Percentiles rank a stretch among this genome's conserved stretches.
These are phyloP conservation scores for Fusarium oligoseptatum DNA, from an alignment of 2,329 filamentous ascomycete genomes.

Conservation along the genomic window DNA sequence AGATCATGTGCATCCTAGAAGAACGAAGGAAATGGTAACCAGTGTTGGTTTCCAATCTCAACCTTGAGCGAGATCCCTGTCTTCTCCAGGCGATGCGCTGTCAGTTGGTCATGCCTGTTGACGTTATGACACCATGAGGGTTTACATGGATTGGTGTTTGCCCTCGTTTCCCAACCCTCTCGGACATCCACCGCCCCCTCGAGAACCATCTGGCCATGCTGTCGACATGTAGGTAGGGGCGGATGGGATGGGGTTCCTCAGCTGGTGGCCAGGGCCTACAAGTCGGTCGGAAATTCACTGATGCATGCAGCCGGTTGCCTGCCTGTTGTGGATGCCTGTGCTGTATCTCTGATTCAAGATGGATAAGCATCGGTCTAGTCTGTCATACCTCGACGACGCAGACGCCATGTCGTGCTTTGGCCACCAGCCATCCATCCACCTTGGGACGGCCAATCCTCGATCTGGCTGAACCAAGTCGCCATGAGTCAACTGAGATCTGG, in stretches of 20 bases:
- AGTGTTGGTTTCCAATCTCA: conserved; percentile 4
- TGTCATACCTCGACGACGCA: conserved; percentile 41
- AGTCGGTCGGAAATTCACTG: conserved; percentile 31
- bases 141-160: conserved; percentile 30
- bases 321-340: conserved; percentile 26
- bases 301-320: conserved; percentile 34
- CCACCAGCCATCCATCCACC: conserved; percentile 16
- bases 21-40: not conserved
- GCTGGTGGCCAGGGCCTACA: conserved; percentile 13
- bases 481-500: conserved; percentile 18
- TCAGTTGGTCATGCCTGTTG: conserved; percentile 36
- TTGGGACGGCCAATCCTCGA: conserved; percentile 18
- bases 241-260: not conserved
- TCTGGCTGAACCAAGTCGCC: conserved; percentile 17
- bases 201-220: conserved; percentile 24
- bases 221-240: conserved; percentile 2
- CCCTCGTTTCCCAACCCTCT: conserved; percentile 9
- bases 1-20: conserved; percentile 2
- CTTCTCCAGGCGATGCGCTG: conserved; percentile 37
- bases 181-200: conserved; percentile 33
- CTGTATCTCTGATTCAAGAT: conserved; percentile 41
- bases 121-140: conserved; percentile 39
- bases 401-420: conserved; percentile 39
- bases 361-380: conserved; percentile 28
- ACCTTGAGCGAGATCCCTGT: conserved; percentile 32